Evolutionary conservation across 2,329 filamentous ascomycete species (phyloP).

Genomic region (Gliomastix tumulicola): DNA sequence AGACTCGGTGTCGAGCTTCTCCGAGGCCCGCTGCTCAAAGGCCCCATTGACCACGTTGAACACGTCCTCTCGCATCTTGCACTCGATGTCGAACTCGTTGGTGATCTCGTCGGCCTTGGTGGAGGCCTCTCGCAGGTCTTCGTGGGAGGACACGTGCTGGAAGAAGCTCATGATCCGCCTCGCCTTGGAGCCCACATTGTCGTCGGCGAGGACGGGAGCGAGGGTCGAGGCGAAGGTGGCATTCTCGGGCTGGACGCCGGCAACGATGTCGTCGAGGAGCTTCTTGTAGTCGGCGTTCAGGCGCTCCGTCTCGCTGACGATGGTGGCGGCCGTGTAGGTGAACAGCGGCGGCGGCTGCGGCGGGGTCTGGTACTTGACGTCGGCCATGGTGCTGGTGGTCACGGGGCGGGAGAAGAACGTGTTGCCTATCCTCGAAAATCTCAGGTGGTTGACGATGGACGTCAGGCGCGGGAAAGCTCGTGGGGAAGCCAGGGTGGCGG

Average conservation of each 20-base stretch:
- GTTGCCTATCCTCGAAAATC: too few species aligned
- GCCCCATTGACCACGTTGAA: slow-evolving; percentile 59
- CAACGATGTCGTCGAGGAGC: slow-evolving; percentile 61
- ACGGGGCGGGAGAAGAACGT: slow-evolving; percentile 34
- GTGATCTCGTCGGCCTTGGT: slow-evolving; percentile 70
- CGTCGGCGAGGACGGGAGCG: slow-evolving; percentile 64
- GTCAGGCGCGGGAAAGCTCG: slow-evolving; percentile 52
- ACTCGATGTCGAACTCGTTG: slow-evolving; percentile 72
- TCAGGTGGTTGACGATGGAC: slow-evolving; percentile 43
- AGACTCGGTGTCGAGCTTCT: slow-evolving; percentile 59
- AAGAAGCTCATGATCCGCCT: slow-evolving; percentile 71
- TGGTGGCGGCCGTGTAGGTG: slow-evolving; percentile 62
- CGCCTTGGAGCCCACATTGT: slow-evolving; percentile 55
- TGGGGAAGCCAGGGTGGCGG: slow-evolving; percentile 61
- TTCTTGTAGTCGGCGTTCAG: slow-evolving; percentile 56
- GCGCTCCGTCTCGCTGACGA: slow-evolving; percentile 60
- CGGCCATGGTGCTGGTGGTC: slow-evolving; percentile 55
- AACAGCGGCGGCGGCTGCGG: slow-evolving; percentile 75
- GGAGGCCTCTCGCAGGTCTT: slow-evolving; percentile 65
- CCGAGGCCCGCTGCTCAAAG: slow-evolving; percentile 43
- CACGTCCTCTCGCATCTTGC: slow-evolving; percentile 74
- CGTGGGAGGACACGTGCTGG: slow-evolving; percentile 66
- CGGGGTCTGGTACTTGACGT: slow-evolving; percentile 61
- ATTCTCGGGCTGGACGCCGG: slow-evolving; percentile 45
- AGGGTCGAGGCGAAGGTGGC: slow-evolving; percentile 49